Percentiles rank a stretch among this genome's conserved stretches.
phyloP scores from a whole-genome alignment of 345 rosid genomes.

The Reutealis trisperma region DNA sequence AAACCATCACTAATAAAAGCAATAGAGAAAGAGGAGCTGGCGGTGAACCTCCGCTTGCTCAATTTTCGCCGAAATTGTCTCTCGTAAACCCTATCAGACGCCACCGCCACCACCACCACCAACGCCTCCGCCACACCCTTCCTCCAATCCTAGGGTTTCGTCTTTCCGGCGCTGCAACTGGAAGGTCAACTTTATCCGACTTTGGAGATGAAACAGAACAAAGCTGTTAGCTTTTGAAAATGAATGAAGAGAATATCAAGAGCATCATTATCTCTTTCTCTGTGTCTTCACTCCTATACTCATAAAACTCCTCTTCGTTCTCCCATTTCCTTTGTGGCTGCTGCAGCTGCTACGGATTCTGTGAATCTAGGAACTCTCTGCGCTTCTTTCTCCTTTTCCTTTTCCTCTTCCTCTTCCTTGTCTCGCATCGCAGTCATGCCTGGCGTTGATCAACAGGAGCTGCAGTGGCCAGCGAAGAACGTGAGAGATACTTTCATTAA shows the following conservation, averaged over 20 bases:
- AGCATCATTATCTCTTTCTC: not conserved
- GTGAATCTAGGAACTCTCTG: not conserved
- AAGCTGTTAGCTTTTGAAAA: slow-evolving; percentile 3
- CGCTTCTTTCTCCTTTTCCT: not conserved
- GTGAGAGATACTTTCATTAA: slow-evolving; percentile 79
- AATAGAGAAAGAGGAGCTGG: too few species aligned
- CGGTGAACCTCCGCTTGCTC: too few species aligned
- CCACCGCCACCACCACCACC: too few species aligned
- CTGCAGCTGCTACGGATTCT: slow-evolving; percentile 2
- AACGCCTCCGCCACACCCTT: too few species aligned
- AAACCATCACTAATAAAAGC: too few species aligned
- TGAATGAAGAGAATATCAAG: slow-evolving; percentile 19
- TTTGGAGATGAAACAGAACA: too few species aligned
- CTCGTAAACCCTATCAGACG: too few species aligned
- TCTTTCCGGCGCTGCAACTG: too few species aligned
- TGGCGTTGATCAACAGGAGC: slow-evolving; percentile 18
- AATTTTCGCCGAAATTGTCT: too few species aligned
- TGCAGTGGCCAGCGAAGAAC: slow-evolving; percentile 63
- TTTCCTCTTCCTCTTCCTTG: not conserved
- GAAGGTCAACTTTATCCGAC: too few species aligned
- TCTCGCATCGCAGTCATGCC: slow-evolving; percentile 23
- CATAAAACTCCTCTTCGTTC: not conserved
- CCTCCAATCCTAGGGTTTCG: too few species aligned
- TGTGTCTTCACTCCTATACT: not conserved
- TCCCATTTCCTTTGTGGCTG: not conserved